Conservation (phyloP, 2,329 filamentous ascomycete genomes). For the Dichotomopilus funicola region DNA sequence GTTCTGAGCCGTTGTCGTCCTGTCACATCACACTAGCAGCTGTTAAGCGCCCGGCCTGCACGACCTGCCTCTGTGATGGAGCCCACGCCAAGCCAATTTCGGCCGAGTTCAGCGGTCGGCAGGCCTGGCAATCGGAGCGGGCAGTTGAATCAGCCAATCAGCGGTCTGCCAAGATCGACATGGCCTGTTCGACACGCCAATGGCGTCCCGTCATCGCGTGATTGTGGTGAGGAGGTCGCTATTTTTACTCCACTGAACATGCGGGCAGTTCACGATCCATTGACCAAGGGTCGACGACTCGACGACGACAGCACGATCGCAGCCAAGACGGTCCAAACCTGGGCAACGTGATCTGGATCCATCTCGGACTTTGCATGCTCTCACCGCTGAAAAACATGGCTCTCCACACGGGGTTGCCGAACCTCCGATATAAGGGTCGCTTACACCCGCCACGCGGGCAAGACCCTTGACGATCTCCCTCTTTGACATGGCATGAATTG, state of each 20-base stretch:
- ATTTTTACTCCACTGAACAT: slow-evolving; percentile 13
- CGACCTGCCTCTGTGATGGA: slow-evolving; percentile 7
- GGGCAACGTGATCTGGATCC: neutral
- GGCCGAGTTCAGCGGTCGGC: neutral
- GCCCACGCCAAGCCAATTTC: slow-evolving; percentile 15
- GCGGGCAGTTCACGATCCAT: slow-evolving; percentile 7
- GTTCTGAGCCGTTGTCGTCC: neutral
- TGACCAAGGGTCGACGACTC: neutral
- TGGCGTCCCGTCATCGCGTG: neutral
- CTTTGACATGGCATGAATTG: neutral
- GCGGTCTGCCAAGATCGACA: slow-evolving; percentile 1
- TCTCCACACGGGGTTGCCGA: neutral
- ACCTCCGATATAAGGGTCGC: slow-evolving; percentile 10
- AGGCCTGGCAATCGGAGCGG: slow-evolving; percentile 1
- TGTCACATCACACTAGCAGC: slow-evolving; percentile 4
- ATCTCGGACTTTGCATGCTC: neutral
- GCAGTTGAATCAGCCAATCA: slow-evolving; percentile 10
- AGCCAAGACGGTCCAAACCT: slow-evolving; percentile 4
- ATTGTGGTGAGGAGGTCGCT: slow-evolving; percentile 6
- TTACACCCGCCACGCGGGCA: slow-evolving; percentile 3
- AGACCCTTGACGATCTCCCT: neutral
- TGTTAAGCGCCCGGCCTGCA: slow-evolving; percentile 18
- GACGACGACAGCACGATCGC: neutral
- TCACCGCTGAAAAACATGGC: slow-evolving; percentile 3
- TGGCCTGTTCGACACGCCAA: slow-evolving; percentile 10